Evolutionary conservation across 2,329 filamentous ascomycete species (phyloP).

Genomic region (Uncinocarpus reesii): DNA sequence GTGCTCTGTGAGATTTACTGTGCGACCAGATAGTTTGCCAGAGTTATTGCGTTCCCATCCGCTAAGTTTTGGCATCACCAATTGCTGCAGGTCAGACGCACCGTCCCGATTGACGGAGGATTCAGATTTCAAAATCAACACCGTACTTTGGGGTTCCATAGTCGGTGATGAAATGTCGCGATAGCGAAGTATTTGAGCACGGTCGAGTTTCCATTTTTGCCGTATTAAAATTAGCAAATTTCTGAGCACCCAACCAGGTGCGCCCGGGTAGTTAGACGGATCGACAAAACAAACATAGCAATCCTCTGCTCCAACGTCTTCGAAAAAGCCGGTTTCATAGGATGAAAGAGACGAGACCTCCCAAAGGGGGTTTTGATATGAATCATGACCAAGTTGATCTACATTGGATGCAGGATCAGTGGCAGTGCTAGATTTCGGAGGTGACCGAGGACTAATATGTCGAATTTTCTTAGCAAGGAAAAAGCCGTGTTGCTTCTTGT

Average conservation of each 20-base stretch:
- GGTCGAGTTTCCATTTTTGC: constrained; percentile 65
- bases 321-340: constrained; percentile 83
- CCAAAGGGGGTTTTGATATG: constrained; percentile 43
- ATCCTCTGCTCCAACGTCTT: constrained; percentile 58
- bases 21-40: constrained; percentile 66
- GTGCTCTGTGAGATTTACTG: constrained; percentile 77
- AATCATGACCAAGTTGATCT: not conserved
- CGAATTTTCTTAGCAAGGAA: constrained; percentile 76
- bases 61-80: constrained; percentile 70
- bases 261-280: constrained; percentile 76
- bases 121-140: constrained; percentile 52
- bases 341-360: constrained; percentile 61
- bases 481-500: constrained; percentile 81
- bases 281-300: constrained; percentile 81
- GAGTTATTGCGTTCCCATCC: constrained; percentile 83
- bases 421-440: not conserved
- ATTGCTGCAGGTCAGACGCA: constrained; percentile 11
- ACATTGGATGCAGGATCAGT: not conserved
- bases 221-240: constrained; percentile 80
- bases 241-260: constrained; percentile 84
- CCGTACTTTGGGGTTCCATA: constrained; percentile 70
- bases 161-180: constrained; percentile 68
- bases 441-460: constrained; percentile 17
- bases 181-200: constrained; percentile 80
- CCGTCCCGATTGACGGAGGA: constrained; percentile 16